A percentile compares a stretch with the other conserved stretches of the same genome.
Evolutionary conservation across 176 grass and related monocot species (phyloP).

Genomic region (Cymbopogon citratus): DNA sequence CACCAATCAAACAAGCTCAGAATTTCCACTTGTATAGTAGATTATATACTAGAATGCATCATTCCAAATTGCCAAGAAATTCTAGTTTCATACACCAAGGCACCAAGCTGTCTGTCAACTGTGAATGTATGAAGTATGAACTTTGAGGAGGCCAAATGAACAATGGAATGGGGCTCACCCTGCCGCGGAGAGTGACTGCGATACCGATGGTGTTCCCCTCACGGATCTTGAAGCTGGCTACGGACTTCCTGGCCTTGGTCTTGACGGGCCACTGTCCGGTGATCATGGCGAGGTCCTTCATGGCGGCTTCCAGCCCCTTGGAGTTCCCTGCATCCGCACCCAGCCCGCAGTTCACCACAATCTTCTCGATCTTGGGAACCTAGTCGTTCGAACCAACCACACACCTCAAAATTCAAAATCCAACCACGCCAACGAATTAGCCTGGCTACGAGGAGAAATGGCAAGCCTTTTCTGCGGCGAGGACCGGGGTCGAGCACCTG

Average conservation of each 20-base stretch:
- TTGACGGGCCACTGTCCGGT: slow-evolving; percentile 81
- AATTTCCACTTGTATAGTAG: background rate
- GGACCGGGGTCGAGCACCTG: slow-evolving; percentile 46
- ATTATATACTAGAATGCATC: background rate
- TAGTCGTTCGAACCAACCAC: slow-evolving; percentile 15
- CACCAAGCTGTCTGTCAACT: background rate
- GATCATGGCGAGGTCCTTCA: slow-evolving; percentile 72
- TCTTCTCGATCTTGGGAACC: slow-evolving; percentile 85
- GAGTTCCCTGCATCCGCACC: slow-evolving; percentile 74
- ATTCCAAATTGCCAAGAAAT: background rate
- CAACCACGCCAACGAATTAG: background rate
- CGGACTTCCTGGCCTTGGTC: slow-evolving; percentile 74
- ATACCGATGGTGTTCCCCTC: slow-evolving; percentile 76
- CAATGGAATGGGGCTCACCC: slow-evolving; percentile 28
- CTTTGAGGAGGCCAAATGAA: background rate
- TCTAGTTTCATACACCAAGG: background rate
- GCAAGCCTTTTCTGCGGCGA: background rate
- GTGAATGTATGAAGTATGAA: background rate
- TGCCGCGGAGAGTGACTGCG: slow-evolving; percentile 74
- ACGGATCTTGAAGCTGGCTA: slow-evolving; percentile 90
- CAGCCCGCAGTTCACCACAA: slow-evolving; percentile 82
- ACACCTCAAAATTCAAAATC: background rate
- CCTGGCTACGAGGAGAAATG: background rate
- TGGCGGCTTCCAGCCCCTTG: slow-evolving; percentile 74
- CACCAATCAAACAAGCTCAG: background rate